Percentiles rank a stretch among this genome's conserved stretches.
phyloP scores from a whole-genome alignment of 2,329 filamentous ascomycete genomes.

The Fusarium graminum region DNA sequence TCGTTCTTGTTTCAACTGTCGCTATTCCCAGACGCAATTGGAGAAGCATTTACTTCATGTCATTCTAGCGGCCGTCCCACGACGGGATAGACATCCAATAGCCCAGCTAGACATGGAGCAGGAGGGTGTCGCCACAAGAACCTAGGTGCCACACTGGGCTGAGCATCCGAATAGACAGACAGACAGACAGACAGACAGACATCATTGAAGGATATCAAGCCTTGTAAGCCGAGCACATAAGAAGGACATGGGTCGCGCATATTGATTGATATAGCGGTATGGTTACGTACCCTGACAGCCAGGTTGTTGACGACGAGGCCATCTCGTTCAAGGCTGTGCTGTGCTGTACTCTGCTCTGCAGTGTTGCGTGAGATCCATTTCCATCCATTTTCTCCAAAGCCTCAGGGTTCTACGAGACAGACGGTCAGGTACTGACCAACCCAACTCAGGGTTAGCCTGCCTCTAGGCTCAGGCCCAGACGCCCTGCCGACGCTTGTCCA shows the following conservation, averaged over 20 bases:
- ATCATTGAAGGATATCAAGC: not conserved
- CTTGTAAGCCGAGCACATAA: constrained; percentile 16
- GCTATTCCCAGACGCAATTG: constrained; percentile 34
- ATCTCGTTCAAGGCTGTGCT: constrained; percentile 18
- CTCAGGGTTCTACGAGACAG: constrained; percentile 10
- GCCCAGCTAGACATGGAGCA: constrained; percentile 32
- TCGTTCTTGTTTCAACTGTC: constrained; percentile 41
- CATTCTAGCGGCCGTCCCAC: constrained; percentile 40
- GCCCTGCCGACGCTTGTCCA: constrained; percentile 43
- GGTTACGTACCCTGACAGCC: constrained; percentile 30
- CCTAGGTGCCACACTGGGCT: constrained; percentile 41
- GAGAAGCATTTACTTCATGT: not conserved
- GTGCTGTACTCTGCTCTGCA: not conserved
- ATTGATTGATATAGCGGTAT: constrained; percentile 34
- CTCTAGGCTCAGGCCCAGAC: constrained; percentile 44
- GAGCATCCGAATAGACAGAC: constrained; percentile 8
- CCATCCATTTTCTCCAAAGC: constrained; percentile 7
- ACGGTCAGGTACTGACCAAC: constrained; percentile 26
- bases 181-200: constrained; percentile 8
- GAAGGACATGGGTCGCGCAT: constrained; percentile 7
- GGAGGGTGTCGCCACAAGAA: constrained; percentile 38
- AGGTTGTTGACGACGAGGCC: constrained; percentile 12
- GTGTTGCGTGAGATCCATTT: constrained; percentile 10
- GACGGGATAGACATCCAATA: constrained; percentile 39
- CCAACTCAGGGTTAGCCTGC: constrained; percentile 34